Percentiles rank a stretch among this genome's conserved stretches.
Conservation (phyloP, 1,139 yeast genomes). For the Kurtzmaniella quercitrusa region DNA sequence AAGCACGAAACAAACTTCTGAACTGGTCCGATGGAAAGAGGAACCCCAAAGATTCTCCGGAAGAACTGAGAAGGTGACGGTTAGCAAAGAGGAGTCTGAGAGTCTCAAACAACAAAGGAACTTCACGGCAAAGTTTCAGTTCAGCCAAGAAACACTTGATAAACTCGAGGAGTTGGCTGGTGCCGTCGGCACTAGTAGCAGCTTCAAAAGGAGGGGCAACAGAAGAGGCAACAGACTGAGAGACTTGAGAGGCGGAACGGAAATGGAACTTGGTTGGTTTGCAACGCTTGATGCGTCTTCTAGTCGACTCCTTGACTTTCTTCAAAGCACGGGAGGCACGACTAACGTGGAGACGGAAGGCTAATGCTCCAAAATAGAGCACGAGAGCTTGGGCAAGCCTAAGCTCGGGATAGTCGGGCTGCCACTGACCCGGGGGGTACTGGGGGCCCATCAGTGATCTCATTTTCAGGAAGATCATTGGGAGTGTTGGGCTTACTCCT, state of each 20-base stretch:
- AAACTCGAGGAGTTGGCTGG: not conserved
- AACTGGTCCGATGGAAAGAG: too few relatives aligned
- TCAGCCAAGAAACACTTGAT: not conserved
- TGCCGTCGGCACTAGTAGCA: not conserved
- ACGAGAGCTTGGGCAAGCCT: not conserved
- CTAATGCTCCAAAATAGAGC: not conserved
- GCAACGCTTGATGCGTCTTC: not conserved
- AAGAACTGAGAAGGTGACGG: not conserved
- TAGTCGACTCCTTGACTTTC: not conserved
- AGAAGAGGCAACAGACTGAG: not conserved
- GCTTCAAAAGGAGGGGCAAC: not conserved
- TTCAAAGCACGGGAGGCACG: not conserved
- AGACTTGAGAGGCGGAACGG: not conserved
- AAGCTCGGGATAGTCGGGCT: not conserved
- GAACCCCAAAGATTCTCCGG: not conserved
- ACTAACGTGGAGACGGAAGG: not conserved
- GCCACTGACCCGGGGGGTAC: not conserved
- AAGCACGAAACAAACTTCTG: too few relatives aligned
- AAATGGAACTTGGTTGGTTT: not conserved
- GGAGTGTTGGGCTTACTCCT: not conserved
- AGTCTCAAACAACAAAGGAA: not conserved
- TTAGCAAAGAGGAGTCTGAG: not conserved
- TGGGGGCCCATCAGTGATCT: not conserved
- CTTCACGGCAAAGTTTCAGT: not conserved
- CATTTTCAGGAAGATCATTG: not conserved